A percentile compares a stretch with the other conserved stretches of the same genome.
phyloP scores from a whole-genome alignment of 176 grass and related monocot species.

The Raddia distichophylla region DNA sequence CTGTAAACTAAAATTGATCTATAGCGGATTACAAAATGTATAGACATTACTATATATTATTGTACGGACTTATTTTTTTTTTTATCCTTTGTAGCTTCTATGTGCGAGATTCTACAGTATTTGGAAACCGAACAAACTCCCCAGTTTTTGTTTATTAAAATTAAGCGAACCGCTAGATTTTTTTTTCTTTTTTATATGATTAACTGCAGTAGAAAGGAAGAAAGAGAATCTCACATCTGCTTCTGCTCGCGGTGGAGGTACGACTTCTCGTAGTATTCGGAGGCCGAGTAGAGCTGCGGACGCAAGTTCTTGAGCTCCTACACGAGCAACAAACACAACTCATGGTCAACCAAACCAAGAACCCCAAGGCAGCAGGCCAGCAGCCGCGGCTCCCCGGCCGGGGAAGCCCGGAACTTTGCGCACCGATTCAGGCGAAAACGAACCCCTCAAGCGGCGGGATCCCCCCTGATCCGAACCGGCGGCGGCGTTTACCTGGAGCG shows the following conservation, averaged over 20 bases:
- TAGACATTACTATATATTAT: no score
- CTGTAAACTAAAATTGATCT: no score
- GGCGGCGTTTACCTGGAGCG: conserved; percentile 68
- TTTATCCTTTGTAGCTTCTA: no score
- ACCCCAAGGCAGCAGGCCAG: neutral
- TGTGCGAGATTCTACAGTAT: no score
- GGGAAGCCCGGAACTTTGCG: conserved; percentile 40
- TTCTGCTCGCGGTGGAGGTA: conserved; percentile 92
- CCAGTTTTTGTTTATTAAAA: no score
- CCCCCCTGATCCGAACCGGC: conserved; percentile 31
- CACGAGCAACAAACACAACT: conserved; percentile 23
- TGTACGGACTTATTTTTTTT: no score
- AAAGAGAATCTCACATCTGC: conserved; percentile 59
- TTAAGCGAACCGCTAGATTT: no score
- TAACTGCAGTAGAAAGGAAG: conserved; percentile 13
- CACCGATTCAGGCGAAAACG: neutral
- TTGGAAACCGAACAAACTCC: no score
- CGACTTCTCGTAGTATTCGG: conserved; percentile 95
- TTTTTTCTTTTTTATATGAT: no score
- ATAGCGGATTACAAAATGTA: no score
- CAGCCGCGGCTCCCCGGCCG: neutral
- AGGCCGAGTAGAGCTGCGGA: conserved; percentile 90
- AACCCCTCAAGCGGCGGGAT: conserved; percentile 26
- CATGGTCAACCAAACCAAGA: conserved; percentile 23
- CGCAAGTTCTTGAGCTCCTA: conserved; percentile 99